phyloP scores from a whole-genome alignment of 495 filamentous ascomycete genomes.

The Diplogelasinospora grovesii region DNA sequence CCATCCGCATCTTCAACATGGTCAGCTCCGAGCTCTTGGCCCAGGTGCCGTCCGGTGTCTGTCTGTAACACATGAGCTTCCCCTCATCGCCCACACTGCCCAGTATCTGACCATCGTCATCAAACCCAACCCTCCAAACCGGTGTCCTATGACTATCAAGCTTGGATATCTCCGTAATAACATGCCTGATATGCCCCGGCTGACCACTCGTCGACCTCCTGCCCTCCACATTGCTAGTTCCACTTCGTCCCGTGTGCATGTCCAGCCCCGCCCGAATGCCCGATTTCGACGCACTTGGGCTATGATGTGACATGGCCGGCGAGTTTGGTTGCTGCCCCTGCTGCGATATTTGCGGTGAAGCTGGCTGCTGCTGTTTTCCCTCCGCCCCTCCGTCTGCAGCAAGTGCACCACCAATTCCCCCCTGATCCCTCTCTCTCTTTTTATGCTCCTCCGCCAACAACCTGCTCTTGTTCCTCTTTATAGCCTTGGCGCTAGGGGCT shows the following conservation, averaged over 20 bases:
- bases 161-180: constrained; percentile 43
- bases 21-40: constrained; percentile 48
- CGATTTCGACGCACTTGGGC: constrained; percentile 31
- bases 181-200: constrained; percentile 41
- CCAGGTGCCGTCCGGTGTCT: constrained; percentile 47
- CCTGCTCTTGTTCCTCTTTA: no score
- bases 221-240: constrained; percentile 30
- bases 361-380: not conserved
- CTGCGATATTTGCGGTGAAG: no score
- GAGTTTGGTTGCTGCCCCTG: not conserved
- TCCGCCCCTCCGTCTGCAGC: not conserved
- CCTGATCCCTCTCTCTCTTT: no score
- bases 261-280: constrained; percentile 57
- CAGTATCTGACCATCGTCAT: constrained; percentile 54
- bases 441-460: no score
- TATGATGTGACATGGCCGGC: constrained; percentile 10
- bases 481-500: no score
- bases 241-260: no score
- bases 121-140: constrained; percentile 56
- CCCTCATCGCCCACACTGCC: constrained; percentile 57
- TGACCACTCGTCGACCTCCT: constrained; percentile 24
- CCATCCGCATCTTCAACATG: constrained; percentile 46
- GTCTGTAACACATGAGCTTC: constrained; percentile 50
- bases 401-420: no score
- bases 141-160: constrained; percentile 49